Evolutionary conservation across 2,329 filamentous ascomycete genomes (phyloP).

Genomic region (Ceratocystis destructans): DNA sequence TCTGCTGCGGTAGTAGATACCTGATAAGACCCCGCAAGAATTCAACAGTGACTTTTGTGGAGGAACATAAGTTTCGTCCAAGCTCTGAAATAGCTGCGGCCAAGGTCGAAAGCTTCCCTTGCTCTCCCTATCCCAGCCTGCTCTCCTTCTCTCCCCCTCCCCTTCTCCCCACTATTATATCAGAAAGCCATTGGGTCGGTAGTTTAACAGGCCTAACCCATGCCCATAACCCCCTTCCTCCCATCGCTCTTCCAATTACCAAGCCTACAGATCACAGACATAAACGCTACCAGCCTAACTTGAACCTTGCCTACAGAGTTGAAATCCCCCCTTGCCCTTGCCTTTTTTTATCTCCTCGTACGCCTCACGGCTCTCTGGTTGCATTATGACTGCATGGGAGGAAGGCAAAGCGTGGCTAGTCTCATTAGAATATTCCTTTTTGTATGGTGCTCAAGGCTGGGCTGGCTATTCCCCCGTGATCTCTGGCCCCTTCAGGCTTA

Average conservation of each 20-base stretch:
- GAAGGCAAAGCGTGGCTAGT: slow-evolving; percentile 3
- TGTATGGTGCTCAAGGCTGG: not conserved
- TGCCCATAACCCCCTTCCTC: not conserved
- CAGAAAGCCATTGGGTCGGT: not conserved
- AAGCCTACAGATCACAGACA: not conserved
- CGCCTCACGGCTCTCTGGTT: not conserved
- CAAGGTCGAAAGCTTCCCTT: not conserved
- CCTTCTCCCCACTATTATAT: not conserved
- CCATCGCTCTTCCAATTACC: not conserved
- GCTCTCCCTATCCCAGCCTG: not conserved
- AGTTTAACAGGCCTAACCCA: not conserved
- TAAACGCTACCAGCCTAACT: not conserved
- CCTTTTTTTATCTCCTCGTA: not conserved
- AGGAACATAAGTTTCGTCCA: not conserved
- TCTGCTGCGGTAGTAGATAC: not conserved
- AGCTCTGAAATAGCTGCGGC: not conserved
- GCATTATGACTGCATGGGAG: not conserved
- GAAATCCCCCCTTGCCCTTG: not conserved
- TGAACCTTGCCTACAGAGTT: not conserved
- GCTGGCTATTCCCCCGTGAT: not conserved
- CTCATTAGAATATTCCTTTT: not conserved
- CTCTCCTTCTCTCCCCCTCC: not conserved
- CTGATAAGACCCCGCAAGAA: not conserved
- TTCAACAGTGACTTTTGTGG: not conserved
- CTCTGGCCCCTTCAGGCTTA: too few relatives aligned